Conservation (phyloP, 2,329 filamentous ascomycete genomes). For the Pestalotiopsis sp. region DNA sequence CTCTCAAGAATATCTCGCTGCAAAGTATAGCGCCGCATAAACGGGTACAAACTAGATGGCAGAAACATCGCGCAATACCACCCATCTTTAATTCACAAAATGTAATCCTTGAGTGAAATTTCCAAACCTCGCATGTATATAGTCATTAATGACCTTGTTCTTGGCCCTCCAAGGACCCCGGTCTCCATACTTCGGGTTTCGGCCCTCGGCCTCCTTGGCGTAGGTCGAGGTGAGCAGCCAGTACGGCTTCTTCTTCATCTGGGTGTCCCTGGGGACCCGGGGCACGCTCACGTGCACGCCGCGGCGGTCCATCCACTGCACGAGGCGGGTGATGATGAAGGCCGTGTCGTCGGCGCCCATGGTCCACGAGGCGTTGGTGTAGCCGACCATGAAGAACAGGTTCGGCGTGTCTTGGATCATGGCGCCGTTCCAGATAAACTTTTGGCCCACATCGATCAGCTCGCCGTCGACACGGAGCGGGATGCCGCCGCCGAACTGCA, state of each 20-base stretch:
- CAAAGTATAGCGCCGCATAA: no score
- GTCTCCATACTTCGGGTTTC: neutral
- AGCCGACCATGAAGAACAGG: slow-evolving; percentile 62
- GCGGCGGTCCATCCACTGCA: slow-evolving; percentile 47
- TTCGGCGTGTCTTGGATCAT: slow-evolving; percentile 73
- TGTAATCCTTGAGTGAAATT: slow-evolving; percentile 5
- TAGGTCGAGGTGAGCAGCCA: slow-evolving; percentile 12
- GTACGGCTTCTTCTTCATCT: neutral
- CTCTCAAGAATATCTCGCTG: no score
- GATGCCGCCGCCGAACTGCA: slow-evolving; percentile 59
- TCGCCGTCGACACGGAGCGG: slow-evolving; percentile 56
- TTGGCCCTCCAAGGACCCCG: slow-evolving; percentile 5
- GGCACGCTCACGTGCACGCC: neutral
- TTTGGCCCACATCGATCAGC: slow-evolving; percentile 46
- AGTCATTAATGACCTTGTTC: slow-evolving; percentile 3
- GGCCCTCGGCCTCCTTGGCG: neutral
- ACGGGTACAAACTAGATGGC: no score
- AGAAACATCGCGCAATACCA: no score
- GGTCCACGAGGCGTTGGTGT: slow-evolving; percentile 69
- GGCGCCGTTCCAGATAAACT: slow-evolving; percentile 64
- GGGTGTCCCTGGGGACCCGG: neutral
- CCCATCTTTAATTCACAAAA: neutral
- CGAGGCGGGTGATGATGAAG: slow-evolving; percentile 49
- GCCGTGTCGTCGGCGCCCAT: slow-evolving; percentile 61
- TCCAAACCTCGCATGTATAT: slow-evolving; percentile 6